Base-by-base conservation (phyloP, 106 monocot species). In the Platanthera guangdongensis region DNA sequence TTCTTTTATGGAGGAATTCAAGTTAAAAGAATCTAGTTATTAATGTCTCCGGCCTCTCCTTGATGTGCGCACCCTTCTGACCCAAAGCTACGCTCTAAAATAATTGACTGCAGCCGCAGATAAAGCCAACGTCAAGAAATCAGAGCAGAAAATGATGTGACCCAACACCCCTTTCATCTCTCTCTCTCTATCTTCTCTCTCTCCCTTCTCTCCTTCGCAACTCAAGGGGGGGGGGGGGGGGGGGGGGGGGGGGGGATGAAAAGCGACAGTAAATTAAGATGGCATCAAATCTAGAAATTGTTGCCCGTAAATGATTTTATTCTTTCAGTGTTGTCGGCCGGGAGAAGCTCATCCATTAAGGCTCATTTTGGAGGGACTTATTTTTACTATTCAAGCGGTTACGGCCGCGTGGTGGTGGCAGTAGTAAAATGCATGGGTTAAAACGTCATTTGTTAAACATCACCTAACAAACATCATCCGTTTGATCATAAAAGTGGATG, bases 101-200 rank as follows among this genome's bases (percentile, higher is more conserved):
- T 67, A 67, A 67, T 30, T 67, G 16, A 67, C 25, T 30, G 67
- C 9, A 67, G 11, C 30, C 39, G 67, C 25, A 67, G 67, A 30
- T 11, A 10, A 67, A 39, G 32, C 63, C 67, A 67, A 30, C 12
- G 39, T 30, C 3, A 67, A 67, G 67, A 67, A 67, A 67, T 39
- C 30, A 67, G 25, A 67, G 25, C 22, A 22, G 67, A 67, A 67
- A 67, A 67, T 9, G 67, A 67, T 67, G 67, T 67, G 67, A 67
- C 67, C 25, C 30, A 67, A 67, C 30, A 67, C 39, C 67, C 67
- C 39, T 67, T 67, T 11, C 67, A 32, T 67, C 32, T 67, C 9
- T 67, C 9, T 67, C 32, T 32, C 30, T 39, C 30, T 32, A 30
- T 32, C 12, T 5, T 39, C 9, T 39, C 39, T 67, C 16, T 67